A percentile compares a stretch with the other conserved stretches of the same genome.
Conservation (phyloP, 805 yeast species). For the Candida sithepensis region DNA sequence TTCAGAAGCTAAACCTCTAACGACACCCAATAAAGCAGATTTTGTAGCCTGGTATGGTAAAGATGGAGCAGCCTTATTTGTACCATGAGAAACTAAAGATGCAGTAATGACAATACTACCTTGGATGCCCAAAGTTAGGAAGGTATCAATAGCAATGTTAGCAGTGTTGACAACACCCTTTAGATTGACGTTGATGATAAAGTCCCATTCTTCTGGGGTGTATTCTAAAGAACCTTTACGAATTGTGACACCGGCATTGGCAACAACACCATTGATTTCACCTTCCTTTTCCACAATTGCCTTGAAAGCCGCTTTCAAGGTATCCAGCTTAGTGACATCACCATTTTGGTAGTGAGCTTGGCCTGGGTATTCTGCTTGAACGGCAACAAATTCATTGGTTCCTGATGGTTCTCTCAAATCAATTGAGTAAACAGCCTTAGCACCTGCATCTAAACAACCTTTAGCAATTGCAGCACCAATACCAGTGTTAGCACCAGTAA, state of each 20-base stretch:
- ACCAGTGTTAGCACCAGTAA: conserved; percentile 14
- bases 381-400: conserved; percentile 8
- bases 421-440: conserved; percentile 9
- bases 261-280: conserved; percentile 11
- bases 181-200: conserved; percentile 7
- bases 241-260: conserved; percentile 13
- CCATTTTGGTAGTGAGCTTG: conserved; percentile 7
- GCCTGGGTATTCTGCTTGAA: conserved; percentile 9
- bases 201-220: conserved; percentile 14
- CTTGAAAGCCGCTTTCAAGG: conserved; percentile 7
- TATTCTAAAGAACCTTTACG: conserved; percentile 12
- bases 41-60: conserved; percentile 46
- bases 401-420: conserved; percentile 11
- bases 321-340: conserved; percentile 11
- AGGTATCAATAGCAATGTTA: conserved; percentile 9
- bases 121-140: conserved; percentile 8
- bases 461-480: conserved; percentile 14
- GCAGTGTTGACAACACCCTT: conserved; percentile 10
- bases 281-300: conserved; percentile 3
- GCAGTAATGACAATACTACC: conserved; percentile 52
- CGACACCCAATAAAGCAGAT: conserved; percentile 44
- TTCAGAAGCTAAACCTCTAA: conserved; percentile 42
- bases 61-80: conserved; percentile 47
- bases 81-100: conserved; percentile 50
- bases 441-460: conserved; percentile 11